Evolutionary conservation across 108 stramenopile species (phyloP), one percentile per base, ranked within the genome.

Genomic region (Craspedostauros australis): DNA sequence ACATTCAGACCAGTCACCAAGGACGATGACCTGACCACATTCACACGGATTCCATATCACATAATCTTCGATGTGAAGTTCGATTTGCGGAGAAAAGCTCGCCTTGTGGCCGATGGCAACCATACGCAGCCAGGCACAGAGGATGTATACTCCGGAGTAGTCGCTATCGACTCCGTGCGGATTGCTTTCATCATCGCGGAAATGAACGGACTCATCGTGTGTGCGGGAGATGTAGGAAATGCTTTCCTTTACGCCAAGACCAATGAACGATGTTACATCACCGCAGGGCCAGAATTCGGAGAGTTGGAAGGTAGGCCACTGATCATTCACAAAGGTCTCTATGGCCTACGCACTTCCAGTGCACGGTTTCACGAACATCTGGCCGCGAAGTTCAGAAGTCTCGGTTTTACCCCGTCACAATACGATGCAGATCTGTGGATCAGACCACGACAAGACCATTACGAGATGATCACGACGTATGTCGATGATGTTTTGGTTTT

Each of bases 101-200:
- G 62, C n/a, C 9, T 68, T 4, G 57, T 69, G 20, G 62, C 58
- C 5, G 67, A 39, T 0, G 61, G 68, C 2, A 60, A 67, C 18
- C 15, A 38, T 2, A 59, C 53, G 0, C 44, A 60, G 4, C 12
- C 24, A 27, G 2, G 34, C 20, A 4, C 36, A 38, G 61, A 67
- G 57, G 62, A 54, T 45, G 42, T 57, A 0, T 57, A 57, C 14
- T 56, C 60, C 0, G 52, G 61, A 2, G 62, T 70, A 11, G 62
- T 70, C 0, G 22, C 36, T 1, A 20, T 59, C 15, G 62, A 70
- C 8, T 54, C 61, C 2, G 54, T 75, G 1, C 47, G 66, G 2
- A 39, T 80, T 5, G 70, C 62, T 36, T 34, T 79, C 11, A 20
- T 65, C 1, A 18, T 75, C 2, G 78, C 67, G 19, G 60, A 42